Percentiles rank a stretch among this genome's conserved stretches.
These are phyloP conservation scores for Lentinula sp. DNA, from an alignment of 768 basidiomycete species.

Conservation along the genomic window DNA sequence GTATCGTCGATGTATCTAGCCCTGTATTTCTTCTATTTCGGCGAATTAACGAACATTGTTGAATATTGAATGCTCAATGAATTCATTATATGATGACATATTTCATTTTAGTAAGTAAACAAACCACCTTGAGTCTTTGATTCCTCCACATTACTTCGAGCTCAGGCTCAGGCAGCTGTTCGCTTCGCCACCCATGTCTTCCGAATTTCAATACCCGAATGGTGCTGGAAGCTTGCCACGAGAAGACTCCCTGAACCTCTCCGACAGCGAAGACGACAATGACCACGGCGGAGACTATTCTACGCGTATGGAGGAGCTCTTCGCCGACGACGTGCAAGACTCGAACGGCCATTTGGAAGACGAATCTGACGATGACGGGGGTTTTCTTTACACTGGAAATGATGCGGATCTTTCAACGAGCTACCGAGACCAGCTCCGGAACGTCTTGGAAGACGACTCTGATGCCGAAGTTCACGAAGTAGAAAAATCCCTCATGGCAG, in stretches of 20 bases:
- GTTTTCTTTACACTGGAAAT: slow-evolving; percentile 68
- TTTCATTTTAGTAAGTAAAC: not conserved
- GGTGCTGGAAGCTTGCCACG: not conserved
- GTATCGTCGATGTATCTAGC: not conserved
- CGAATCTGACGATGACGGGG: slow-evolving; percentile 50
- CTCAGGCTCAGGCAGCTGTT: not conserved
- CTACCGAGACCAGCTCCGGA: slow-evolving; percentile 65
- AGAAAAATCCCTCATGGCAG: slow-evolving; percentile 38
- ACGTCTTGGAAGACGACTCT: slow-evolving; percentile 64
- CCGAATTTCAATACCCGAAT: not conserved
- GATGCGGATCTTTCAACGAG: slow-evolving; percentile 49
- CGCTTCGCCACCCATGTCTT: not conserved
- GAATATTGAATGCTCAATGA: not conserved
- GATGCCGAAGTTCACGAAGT: slow-evolving; percentile 39
- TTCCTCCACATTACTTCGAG: not conserved
- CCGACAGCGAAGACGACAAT: slow-evolving; percentile 34
- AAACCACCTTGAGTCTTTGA: not conserved
- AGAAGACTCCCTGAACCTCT: slow-evolving; percentile 20
- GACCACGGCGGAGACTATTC: slow-evolving; percentile 53
- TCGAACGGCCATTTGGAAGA: slow-evolving; percentile 21
- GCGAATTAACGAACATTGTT: not conserved
- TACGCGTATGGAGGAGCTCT: slow-evolving; percentile 62
- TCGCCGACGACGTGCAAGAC: slow-evolving; percentile 38
- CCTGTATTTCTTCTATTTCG: not conserved
- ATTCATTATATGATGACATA: not conserved